These are phyloP conservation scores for Marchantia paleacea DNA, from an alignment of 225 moss, liverwort and hornwort species.

Conservation along the genomic window DNA sequence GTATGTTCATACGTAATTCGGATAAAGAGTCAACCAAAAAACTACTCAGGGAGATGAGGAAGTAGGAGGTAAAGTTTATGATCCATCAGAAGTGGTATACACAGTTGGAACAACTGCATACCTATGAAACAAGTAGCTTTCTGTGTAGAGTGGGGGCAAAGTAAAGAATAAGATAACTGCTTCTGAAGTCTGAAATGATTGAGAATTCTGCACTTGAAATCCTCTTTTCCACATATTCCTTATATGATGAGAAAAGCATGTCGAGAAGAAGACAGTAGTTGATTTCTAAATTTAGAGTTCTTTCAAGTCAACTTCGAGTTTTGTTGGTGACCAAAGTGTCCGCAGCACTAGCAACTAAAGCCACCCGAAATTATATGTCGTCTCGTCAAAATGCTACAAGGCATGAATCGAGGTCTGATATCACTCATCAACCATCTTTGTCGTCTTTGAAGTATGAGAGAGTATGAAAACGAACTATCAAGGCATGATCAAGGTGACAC, in stretches of 20 bases:
- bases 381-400: too few relatives aligned
- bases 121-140: not conserved
- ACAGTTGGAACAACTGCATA: not conserved
- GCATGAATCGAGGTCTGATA: too few relatives aligned
- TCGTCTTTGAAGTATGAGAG: too few relatives aligned
- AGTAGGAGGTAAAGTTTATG: not conserved
- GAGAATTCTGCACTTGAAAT: not conserved
- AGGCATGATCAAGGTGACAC: too few relatives aligned
- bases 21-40: not conserved
- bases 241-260: conserved; percentile 6
- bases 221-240: conserved; percentile 12
- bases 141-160: conserved; percentile 3
- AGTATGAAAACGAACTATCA: too few relatives aligned
- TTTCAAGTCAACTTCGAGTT: conserved; percentile 1
- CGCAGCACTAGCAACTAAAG: not conserved
- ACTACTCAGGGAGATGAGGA: too few relatives aligned
- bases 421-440: too few relatives aligned
- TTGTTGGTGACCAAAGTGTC: not conserved
- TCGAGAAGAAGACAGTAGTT: not conserved
- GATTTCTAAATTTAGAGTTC: not conserved
- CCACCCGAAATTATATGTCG: not conserved
- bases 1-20: not conserved
- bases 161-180: conserved; percentile 8
- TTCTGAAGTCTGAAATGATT: conserved; percentile 1
- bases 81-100: not conserved